A percentile compares a stretch with the other conserved stretches of the same genome.
Evolutionary conservation across 2,329 filamentous ascomycete species (phyloP).

Genomic region (Ramularia endophylla): DNA sequence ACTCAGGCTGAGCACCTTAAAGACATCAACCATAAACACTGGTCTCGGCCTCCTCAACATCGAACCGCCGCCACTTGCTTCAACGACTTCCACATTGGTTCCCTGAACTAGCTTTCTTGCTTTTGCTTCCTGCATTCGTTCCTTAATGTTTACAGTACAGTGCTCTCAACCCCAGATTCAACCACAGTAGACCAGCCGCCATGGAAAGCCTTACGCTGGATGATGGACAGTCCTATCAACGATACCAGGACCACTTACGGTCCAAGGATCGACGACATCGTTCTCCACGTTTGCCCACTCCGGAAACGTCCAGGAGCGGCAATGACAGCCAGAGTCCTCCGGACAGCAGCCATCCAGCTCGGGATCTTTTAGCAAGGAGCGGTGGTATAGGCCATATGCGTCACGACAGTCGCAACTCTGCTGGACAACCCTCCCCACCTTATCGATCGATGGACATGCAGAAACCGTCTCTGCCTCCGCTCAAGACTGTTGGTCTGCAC

Average conservation of each 20-base stretch:
- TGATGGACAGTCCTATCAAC: conserved; percentile 14
- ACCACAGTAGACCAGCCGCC: background rate
- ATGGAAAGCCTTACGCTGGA: conserved; percentile 20
- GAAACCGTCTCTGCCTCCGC: conserved; percentile 29
- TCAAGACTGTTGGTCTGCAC: conserved; percentile 26
- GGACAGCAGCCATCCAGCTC: conserved; percentile 8
- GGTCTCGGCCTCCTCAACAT: no score
- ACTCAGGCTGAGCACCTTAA: no score
- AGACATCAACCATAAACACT: no score
- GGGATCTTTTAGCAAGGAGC: conserved; percentile 7
- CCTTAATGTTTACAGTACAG: background rate
- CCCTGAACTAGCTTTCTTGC: conserved; percentile 2
- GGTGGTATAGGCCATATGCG: conserved; percentile 11
- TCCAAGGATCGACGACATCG: conserved; percentile 14
- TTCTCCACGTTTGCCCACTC: conserved; percentile 29
- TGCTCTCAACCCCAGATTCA: background rate
- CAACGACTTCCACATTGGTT: background rate
- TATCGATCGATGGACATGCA: conserved; percentile 22
- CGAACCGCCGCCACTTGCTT: no score
- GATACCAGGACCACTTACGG: conserved; percentile 5
- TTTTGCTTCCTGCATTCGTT: background rate
- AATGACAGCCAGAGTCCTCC: conserved; percentile 19
- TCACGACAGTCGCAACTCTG: conserved; percentile 18
- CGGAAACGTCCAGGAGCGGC: conserved; percentile 26
- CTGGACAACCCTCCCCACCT: conserved; percentile 26